Conservation (phyloP, 1,284 basidiomycete species). For the Fomitiporia mediterranea region DNA sequence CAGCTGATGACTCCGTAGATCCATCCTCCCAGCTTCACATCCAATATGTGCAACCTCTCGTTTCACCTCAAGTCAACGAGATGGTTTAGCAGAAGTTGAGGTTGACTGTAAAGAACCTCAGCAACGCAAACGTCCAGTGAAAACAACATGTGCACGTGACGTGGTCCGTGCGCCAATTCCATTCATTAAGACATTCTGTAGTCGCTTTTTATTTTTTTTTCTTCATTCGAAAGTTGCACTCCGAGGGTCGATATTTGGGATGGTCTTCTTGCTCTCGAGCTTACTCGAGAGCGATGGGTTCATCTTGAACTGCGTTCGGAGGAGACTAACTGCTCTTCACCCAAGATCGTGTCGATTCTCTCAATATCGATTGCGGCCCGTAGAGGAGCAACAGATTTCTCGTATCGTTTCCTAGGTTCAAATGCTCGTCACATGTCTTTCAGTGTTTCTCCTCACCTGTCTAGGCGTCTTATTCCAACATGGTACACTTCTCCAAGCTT, state of each 20-base stretch:
- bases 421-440: too few relatives aligned
- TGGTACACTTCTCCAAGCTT: too few relatives aligned
- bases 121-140: too few relatives aligned
- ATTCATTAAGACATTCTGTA: constrained; percentile 24
- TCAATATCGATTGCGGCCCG: constrained; percentile 31
- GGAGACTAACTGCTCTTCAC: constrained; percentile 47
- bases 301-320: constrained; percentile 28
- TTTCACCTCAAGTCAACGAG: constrained; percentile 25
- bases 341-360: constrained; percentile 41
- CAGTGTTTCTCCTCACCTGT: too few relatives aligned
- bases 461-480: too few relatives aligned
- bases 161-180: constrained; percentile 55
- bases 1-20: constrained; percentile 44
- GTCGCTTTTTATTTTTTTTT: not conserved
- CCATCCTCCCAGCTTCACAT: constrained; percentile 40
- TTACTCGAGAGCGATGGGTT: constrained; percentile 19
- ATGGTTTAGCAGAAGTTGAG: constrained; percentile 44
- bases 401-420: too few relatives aligned
- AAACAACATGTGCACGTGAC: too few relatives aligned
- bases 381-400: constrained; percentile 29
- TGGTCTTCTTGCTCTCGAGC: constrained; percentile 30
- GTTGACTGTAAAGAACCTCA: constrained; percentile 49
- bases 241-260: constrained; percentile 67
- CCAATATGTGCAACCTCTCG: constrained; percentile 19
- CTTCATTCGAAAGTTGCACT: constrained; percentile 59